phyloP scores from a whole-genome alignment of 2,329 filamentous ascomycete species.

The Penicillium sp. region DNA sequence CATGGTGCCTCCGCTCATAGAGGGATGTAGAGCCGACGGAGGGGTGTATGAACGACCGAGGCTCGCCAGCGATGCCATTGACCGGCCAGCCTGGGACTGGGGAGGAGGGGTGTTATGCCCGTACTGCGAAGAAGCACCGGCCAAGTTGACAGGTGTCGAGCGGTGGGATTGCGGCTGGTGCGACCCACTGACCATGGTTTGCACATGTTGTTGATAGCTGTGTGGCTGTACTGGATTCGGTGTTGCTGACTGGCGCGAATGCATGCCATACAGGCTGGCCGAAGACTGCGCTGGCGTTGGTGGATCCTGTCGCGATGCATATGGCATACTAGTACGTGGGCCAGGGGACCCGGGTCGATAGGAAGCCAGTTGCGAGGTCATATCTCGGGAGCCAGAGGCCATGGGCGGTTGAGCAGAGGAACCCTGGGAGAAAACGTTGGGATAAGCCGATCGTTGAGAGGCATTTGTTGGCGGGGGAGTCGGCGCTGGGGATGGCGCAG shows the following conservation, averaged over 20 bases:
- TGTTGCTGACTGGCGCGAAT: constrained; percentile 23
- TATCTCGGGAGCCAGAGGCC: constrained; percentile 25
- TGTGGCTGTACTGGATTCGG: constrained; percentile 20
- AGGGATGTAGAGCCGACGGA: constrained; percentile 28
- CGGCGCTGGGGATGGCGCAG: constrained; percentile 30
- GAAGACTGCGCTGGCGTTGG: constrained; percentile 27
- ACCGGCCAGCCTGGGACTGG: constrained; percentile 22
- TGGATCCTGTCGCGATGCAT: constrained; percentile 27
- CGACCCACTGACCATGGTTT: constrained; percentile 31
- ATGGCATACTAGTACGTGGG: constrained; percentile 24
- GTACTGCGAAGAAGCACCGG: constrained; percentile 22
- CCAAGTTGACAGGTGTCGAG: constrained; percentile 24
- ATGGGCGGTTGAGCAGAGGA: constrained; percentile 20
- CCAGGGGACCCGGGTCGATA: constrained; percentile 26
- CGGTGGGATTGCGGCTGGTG: constrained; percentile 31
- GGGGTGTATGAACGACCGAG: constrained; percentile 35
- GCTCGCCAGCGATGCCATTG: constrained; percentile 20
- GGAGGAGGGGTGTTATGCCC: constrained; percentile 31
- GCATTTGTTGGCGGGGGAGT: constrained; percentile 26
- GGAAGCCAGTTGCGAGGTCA: constrained; percentile 21
- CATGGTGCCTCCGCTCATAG: constrained; percentile 22
- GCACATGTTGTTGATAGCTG: constrained; percentile 33
- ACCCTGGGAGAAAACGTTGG: constrained; percentile 25
- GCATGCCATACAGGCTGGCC: constrained; percentile 23
- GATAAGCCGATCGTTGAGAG: constrained; percentile 26